Percentiles rank a stretch among this genome's conserved stretches.
Conservation (phyloP, 305 asterid genomes). For the Fraxinus velutina region DNA sequence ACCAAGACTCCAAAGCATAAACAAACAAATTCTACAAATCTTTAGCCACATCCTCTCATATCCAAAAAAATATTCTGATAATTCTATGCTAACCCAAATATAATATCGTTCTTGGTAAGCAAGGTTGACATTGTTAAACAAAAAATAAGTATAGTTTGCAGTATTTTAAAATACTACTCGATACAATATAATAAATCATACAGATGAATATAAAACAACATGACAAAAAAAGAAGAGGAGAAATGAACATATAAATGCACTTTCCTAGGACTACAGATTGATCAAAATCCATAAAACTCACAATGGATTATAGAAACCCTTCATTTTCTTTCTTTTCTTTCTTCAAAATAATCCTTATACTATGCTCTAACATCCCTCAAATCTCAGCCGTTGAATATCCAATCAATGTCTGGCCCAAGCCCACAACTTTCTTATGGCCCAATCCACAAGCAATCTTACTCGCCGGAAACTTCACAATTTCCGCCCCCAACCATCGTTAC, state of each 20-base stretch:
- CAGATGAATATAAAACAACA: not conserved
- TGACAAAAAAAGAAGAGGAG: not conserved
- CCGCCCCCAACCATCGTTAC: conserved; percentile 44
- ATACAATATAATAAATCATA: not conserved
- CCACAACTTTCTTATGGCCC: conserved; percentile 66
- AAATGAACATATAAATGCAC: conserved; percentile 21
- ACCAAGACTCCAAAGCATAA: conserved; percentile 26
- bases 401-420: conserved; percentile 84
- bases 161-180: not conserved
- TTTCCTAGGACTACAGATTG: not conserved
- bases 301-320: conserved; percentile 25
- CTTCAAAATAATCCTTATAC: conserved; percentile 7
- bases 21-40: conserved; percentile 18
- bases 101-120: not conserved
- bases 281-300: not conserved
- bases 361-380: conserved; percentile 19
- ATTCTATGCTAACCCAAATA: not conserved
- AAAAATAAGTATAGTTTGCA: not conserved
- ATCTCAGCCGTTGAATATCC: conserved; percentile 56
- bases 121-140: not conserved
- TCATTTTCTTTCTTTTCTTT: conserved; percentile 20
- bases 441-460: conserved; percentile 45
- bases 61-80: not conserved
- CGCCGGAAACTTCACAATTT: conserved; percentile 52
- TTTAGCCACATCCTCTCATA: not conserved